phyloP scores from a whole-genome alignment of 257 asterid species.

The Nicotiana tabacum region DNA sequence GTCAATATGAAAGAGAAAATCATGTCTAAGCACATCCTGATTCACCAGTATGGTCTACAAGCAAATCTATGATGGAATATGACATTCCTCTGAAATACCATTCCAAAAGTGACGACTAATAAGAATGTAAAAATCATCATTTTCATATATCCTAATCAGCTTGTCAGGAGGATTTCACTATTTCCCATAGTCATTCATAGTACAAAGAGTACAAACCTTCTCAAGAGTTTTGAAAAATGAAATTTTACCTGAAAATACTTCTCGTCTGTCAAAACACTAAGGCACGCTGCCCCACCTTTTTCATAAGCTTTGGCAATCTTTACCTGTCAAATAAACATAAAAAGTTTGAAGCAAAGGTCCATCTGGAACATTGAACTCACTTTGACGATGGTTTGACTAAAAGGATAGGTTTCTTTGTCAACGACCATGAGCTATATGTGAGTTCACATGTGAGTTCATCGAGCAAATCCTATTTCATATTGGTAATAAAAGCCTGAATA shows the following conservation, averaged over 20 bases:
- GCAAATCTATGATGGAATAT: not conserved
- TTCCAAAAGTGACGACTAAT: no score
- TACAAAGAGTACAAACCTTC: no score
- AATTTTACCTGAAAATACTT: conserved; percentile 71
- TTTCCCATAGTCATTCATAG: no score
- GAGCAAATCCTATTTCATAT: not conserved
- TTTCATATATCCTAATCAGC: no score
- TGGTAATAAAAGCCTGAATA: not conserved
- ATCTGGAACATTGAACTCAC: not conserved
- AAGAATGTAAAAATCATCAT: no score
- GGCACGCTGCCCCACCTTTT: conserved; percentile 93
- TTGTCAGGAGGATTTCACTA: no score
- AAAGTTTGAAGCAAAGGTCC: not conserved
- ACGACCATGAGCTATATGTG: not conserved
- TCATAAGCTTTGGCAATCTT: conserved; percentile 90
- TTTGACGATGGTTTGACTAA: not conserved
- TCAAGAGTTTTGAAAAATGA: not conserved
- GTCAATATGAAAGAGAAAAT: not conserved
- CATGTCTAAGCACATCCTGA: not conserved
- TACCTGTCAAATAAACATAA: conserved; percentile 44
- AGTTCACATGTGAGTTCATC: not conserved
- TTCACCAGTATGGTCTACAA: not conserved
- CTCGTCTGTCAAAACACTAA: conserved; percentile 79
- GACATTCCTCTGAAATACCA: no score
- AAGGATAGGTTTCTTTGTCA: not conserved